Evolutionary conservation across 2,329 filamentous ascomycete genomes (phyloP), one percentile per base, ranked within the genome.

Genomic region (Fusarium verticillioides): DNA sequence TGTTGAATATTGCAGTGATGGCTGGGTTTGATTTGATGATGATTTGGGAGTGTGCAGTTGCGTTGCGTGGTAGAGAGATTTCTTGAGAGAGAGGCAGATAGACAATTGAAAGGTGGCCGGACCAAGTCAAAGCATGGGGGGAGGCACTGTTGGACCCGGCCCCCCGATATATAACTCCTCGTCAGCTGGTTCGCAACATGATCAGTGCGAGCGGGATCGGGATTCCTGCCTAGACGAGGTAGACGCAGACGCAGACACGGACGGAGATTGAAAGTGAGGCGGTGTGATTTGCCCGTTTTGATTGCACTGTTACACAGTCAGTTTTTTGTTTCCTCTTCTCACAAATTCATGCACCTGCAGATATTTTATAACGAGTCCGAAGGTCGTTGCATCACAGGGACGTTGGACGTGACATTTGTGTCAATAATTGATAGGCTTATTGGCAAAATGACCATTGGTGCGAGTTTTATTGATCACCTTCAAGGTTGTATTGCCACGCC

Each of bases 161-260:
- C 56, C 65, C 60, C 50, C 21, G 34, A 70, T 70, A 73, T 73
- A 69, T 64, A 74, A 42, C 44, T 40, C 32, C 30, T 21, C 37
- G 59, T 72, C 67, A 74, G 67, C 67, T 72, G 71, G 71, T 65
- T 60, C 59, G 71, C 68, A 74, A 63, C 54, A 52, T 72, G 59
- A 69, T 65, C 61, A 66, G 54, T 59, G 47, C 30, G 42, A 59
- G 56, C 52, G 9, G n/a, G 18, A 26, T 36, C 56, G 49, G 47
- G 19, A 56, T 68, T 60, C 67, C 66, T 73, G 71, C 71, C 70
- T 68, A 46, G 50, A 44, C 59, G 46, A 73, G 71, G 71, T 67
- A 71, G 62, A 60, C 39, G 43, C 28, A 32, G 46, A 21, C 11
- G 43, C 46, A 30, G 46, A 50, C 30, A 32, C 47, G 28, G 47